These are phyloP conservation scores for Adansonia digitata DNA, from an alignment of 345 rosid genomes.

Conservation along the genomic window DNA sequence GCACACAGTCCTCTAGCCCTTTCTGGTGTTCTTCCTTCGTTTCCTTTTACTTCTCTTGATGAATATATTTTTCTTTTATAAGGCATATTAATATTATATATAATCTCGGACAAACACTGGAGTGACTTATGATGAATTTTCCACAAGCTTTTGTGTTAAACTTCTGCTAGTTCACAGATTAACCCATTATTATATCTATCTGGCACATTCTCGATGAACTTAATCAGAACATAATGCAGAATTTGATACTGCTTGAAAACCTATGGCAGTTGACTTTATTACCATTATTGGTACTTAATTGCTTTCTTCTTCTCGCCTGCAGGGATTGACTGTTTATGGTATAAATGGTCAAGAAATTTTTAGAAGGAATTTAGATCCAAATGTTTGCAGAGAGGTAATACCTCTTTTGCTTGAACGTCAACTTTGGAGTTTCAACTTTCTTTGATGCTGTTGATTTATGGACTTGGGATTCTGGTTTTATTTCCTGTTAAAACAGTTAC, in stretches of 20 bases:
- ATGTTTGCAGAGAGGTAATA: slow-evolving; percentile 82
- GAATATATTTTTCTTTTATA: background rate
- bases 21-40: background rate
- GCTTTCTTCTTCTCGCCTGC: slow-evolving; percentile 19
- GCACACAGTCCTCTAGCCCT: background rate
- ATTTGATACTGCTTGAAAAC: background rate
- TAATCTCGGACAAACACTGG: background rate
- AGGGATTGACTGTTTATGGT: slow-evolving; percentile 97
- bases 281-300: slow-evolving; percentile 10
- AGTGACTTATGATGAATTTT: background rate
- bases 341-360: slow-evolving; percentile 79
- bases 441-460: background rate
- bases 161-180: no score
- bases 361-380: slow-evolving; percentile 68
- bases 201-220: background rate
- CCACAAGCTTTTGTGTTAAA: background rate
- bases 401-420: slow-evolving; percentile 1
- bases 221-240: background rate
- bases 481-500: background rate
- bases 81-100: background rate
- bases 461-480: background rate
- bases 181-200: background rate
- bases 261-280: background rate
- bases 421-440: background rate
- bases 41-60: background rate